Evolutionary conservation across 345 rosid species (phyloP), one percentile per base, ranked within the genome.

Genomic region (Trapa incisa): DNA sequence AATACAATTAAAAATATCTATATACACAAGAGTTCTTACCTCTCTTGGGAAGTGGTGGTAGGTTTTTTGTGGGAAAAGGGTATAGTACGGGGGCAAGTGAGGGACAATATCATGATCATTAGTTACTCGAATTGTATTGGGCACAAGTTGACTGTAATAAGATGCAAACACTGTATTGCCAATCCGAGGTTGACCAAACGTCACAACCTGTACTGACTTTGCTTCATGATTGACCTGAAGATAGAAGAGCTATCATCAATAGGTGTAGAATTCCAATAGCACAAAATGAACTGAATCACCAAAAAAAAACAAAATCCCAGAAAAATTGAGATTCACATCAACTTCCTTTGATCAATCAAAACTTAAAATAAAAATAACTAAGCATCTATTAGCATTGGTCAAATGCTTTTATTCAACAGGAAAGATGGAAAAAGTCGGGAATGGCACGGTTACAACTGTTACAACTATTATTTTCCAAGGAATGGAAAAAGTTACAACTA

Each of bases 11-110:
- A 66, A 33, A 17, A 50, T 56, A 50, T 14, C 56, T 61, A 73
- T 12, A 61, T 57, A 33, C 2, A 12, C 50, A 32, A 47, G 65
- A 65, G 45, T 6, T 8, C 16, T 72, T 82, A 90, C 96, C 96
- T 92, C 98, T 78, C 86, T 83, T 32, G 96, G 86, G 78, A 92
- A 89, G 84, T 92, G 98, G 70, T 89, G 97, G 79, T 89, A 92
- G 8, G 98, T 92, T 86, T 89, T 86, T 3, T 79, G 81, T 33
- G 93, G 91, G 77, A 89, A 86, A 70, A 39, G 75, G 57, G 77
- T 66, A 61, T 75, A 88, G 75, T 85, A 92, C 16, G 92, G 98
- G 62, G 96, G 98, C 76, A 92, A 75, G 67, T 92, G 97, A 67
- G 98, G 97, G 66, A 92, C 98, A 5, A 89, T 85, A 75, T 89